phyloP scores from a whole-genome alignment of 2,329 filamentous ascomycete species.

The Colletotrichum sp. region DNA sequence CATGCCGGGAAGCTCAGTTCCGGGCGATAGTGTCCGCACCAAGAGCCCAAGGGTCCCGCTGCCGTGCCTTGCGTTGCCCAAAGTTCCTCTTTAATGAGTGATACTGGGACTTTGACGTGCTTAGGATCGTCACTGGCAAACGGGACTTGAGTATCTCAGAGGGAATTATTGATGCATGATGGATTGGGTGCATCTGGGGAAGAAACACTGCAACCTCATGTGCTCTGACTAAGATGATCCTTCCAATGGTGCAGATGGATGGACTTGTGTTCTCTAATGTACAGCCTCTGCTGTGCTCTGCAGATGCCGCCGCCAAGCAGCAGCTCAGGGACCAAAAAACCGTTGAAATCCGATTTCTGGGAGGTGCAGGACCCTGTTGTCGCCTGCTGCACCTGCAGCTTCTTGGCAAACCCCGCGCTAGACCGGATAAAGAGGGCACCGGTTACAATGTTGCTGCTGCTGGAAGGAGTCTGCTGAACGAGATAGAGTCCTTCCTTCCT shows the following conservation, averaged over 20 bases:
- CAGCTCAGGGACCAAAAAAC: background rate
- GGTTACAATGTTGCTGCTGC: background rate
- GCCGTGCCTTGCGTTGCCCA: background rate
- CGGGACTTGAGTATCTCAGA: background rate
- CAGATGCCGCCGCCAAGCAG: background rate
- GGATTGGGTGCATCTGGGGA: background rate
- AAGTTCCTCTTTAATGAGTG: background rate
- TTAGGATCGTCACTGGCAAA: background rate
- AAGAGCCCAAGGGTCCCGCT: background rate
- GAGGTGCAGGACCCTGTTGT: background rate
- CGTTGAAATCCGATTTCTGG: background rate
- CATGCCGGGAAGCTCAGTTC: slow-evolving; percentile 19
- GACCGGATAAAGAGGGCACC: background rate
- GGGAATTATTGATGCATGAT: background rate
- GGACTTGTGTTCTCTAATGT: background rate
- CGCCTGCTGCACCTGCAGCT: background rate
- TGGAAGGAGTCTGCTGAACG: background rate
- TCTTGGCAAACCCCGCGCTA: background rate
- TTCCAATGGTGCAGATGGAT: background rate
- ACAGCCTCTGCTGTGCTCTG: background rate
- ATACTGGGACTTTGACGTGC: background rate
- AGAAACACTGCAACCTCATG: background rate
- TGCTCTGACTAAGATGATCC: background rate
- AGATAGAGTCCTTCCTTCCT: background rate
- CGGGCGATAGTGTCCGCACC: slow-evolving; percentile 10